Conservation (phyloP, 768 basidiomycete species). For the Rhodotorula diobovata region DNA sequence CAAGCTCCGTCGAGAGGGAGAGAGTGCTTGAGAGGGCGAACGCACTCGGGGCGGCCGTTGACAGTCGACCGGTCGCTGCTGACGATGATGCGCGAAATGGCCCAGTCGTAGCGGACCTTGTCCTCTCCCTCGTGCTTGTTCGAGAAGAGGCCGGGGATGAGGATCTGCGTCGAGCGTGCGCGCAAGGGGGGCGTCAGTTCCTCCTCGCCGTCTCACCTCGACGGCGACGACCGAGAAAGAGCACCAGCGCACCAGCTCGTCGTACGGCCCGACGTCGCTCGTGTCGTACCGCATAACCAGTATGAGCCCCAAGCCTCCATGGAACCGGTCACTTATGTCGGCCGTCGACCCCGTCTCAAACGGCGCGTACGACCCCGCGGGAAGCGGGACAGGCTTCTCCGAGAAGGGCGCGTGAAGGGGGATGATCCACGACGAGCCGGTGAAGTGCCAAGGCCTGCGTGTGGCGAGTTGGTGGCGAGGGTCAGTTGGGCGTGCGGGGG, state of each 20-base stretch:
- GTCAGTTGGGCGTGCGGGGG: too few species aligned
- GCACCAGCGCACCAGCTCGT: too few species aligned
- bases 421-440: conserved; percentile 19
- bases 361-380: not conserved
- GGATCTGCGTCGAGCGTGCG: too few species aligned
- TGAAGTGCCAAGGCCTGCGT: conserved; percentile 20
- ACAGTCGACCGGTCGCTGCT: conserved; percentile 1
- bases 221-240: too few species aligned
- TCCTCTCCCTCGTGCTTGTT: not conserved
- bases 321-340: conserved; percentile 1
- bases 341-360: conserved; percentile 5
- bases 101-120: conserved; percentile 1
- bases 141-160: conserved; percentile 20
- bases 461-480: too few species aligned
- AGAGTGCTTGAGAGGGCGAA: too few species aligned
- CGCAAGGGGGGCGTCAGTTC: too few species aligned
- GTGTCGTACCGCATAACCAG: conserved; percentile 14
- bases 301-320: conserved; percentile 21
- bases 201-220: too few species aligned
- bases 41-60: conserved; percentile 4
- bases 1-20: too few species aligned
- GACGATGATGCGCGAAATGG: conserved; percentile 27
- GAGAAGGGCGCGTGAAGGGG: conserved; percentile 24
- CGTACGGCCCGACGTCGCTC: conserved; percentile 13
- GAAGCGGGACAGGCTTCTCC: conserved; percentile 5